Conservation (phyloP, 176 grass and related monocot genomes). For the Chloris gayana region DNA sequence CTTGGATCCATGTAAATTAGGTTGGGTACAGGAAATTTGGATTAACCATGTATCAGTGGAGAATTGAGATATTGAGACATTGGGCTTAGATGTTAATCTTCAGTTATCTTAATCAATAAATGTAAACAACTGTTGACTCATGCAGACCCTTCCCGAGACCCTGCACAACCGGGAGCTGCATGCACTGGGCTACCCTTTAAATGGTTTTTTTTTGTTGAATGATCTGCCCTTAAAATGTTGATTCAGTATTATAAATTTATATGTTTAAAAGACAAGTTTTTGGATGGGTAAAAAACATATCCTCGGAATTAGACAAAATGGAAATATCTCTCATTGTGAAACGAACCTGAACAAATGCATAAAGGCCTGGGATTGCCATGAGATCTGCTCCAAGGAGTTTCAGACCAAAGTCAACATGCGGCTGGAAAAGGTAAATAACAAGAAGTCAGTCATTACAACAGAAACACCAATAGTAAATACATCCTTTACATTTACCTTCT, state of each 20-base stretch:
- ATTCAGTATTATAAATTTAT: background rate
- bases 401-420: slow-evolving; percentile 88
- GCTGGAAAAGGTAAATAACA: slow-evolving; percentile 53
- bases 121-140: background rate
- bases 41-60: background rate
- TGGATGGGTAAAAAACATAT: background rate
- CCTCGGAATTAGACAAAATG: background rate
- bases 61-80: background rate
- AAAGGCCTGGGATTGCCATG: slow-evolving; percentile 84
- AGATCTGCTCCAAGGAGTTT: slow-evolving; percentile 81
- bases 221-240: too few relatives aligned
- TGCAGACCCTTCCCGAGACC: too few relatives aligned
- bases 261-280: background rate
- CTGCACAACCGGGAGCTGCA: too few relatives aligned
- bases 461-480: background rate
- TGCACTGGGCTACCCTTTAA: too few relatives aligned
- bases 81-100: background rate
- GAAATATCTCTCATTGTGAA: background rate
- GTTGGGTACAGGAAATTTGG: background rate
- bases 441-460: slow-evolving; percentile 16
- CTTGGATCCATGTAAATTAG: background rate
- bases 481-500: slow-evolving; percentile 58
- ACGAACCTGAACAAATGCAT: slow-evolving; percentile 85
- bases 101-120: background rate
- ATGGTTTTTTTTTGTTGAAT: too few relatives aligned